Evolutionary conservation across 371 early-diverging fungal species (phyloP).

Genomic region (Zopfochytrium polystomum): DNA sequence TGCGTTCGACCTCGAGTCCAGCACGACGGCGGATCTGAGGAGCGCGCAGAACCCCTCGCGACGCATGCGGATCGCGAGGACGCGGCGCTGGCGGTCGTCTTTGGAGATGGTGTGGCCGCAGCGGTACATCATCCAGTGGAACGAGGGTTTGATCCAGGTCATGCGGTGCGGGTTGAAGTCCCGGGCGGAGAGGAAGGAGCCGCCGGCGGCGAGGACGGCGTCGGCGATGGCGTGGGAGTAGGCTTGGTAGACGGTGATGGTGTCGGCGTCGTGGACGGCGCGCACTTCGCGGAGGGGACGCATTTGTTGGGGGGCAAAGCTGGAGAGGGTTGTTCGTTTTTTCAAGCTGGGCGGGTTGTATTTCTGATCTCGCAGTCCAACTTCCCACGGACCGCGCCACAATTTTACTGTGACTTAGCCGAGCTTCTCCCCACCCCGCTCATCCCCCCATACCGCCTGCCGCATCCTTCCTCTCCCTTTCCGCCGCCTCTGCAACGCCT

Average conservation of each 20-base stretch:
- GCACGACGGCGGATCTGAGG: slow-evolving; percentile 24
- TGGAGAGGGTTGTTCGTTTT: no score
- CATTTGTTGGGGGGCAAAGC: no score
- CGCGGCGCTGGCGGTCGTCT: slow-evolving; percentile 32
- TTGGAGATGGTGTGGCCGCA: slow-evolving; percentile 39
- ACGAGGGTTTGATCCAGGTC: slow-evolving; percentile 52
- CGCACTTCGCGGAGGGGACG: background rate
- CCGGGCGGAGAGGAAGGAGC: slow-evolving; percentile 6
- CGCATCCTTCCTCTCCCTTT: no score
- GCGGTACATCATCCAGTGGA: slow-evolving; percentile 51
- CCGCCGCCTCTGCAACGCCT: no score
- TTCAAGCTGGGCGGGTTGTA: no score
- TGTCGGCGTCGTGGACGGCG: background rate
- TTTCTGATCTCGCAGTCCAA: no score
- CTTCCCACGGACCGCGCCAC: no score
- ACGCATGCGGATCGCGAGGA: slow-evolving; percentile 39
- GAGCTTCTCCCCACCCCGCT: no score
- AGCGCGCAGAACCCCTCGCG: slow-evolving; percentile 31
- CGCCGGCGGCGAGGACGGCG: slow-evolving; percentile 26
- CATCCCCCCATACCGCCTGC: no score
- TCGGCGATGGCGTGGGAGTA: slow-evolving; percentile 35
- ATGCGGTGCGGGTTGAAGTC: slow-evolving; percentile 38
- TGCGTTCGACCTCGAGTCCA: slow-evolving; percentile 18
- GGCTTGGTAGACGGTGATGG: slow-evolving; percentile 49
- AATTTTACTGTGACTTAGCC: no score